Base-by-base conservation (phyloP, 2,329 filamentous ascomycete species). In the Neophaeococcomyces mojaviensis region DNA sequence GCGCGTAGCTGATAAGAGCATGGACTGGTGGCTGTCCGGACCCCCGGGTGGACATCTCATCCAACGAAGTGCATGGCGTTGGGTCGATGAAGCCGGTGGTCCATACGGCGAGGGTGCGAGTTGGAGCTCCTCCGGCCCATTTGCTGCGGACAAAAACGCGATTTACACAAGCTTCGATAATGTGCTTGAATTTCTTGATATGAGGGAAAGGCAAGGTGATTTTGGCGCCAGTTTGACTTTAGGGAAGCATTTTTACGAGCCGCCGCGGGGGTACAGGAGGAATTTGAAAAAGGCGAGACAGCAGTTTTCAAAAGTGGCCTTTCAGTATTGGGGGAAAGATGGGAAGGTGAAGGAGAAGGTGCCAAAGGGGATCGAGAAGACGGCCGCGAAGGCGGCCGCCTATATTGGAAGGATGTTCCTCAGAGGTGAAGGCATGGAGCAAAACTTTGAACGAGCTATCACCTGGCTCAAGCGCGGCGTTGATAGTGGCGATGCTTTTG, bases 71-170 rank as follows among this genome's bases (percentile, higher is more conserved):
- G 79, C 84, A 5, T 94, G 86, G 68, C 80, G 87, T 47, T 85
- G 96, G 58, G 86, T 88, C 3, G 94, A 98, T 59, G 88, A 96
- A 39, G 72, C 83, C 24, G 94, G 92, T 6, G 92, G 92, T 35
- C 84, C 95, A 5, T 98, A 96, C 62, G 94, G 92, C 38, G 88
- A 95, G 66, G 94, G 92, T 3, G 92, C 92, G 10, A 97, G 90
- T 61, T 86, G 84, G 32, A 83, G 84, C 19, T 96, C 88, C 61
- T 84, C 92, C 0, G 92, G 92, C 3, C 75, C 78, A 47, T 89
- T 94, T 61, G 88, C 88, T 3, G 77, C 83, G 58, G 79, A 81
- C 16, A 48, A 51, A 6, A 42, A 35, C 13, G 80, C 81, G 46
- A 76, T 82, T 1, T 82, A 84, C 53, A 86, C 87, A 2, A 86